Percentiles rank a stretch among this genome's conserved stretches.
phyloP scores from a whole-genome alignment of 352 stramenopile genomes.

The Globisporangium acanthophoron region DNA sequence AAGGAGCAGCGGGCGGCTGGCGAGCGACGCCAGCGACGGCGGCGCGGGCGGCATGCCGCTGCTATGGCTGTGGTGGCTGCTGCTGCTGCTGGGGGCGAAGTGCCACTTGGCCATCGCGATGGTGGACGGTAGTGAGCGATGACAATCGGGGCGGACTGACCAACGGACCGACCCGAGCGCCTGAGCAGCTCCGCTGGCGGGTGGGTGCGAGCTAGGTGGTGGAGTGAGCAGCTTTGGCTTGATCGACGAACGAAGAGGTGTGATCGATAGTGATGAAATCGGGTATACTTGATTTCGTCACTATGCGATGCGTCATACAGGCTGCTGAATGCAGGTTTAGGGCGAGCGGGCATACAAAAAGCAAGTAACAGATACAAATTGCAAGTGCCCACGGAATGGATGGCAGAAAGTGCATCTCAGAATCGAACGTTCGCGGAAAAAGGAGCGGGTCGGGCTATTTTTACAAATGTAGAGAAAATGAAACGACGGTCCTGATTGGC shows the following conservation, averaged over 20 bases:
- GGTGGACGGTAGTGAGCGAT: background rate
- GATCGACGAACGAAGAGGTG: background rate
- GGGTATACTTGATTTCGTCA: too few species aligned
- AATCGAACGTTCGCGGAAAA: background rate
- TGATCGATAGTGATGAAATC: background rate
- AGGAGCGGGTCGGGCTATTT: background rate
- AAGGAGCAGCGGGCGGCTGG: conserved; percentile 4
- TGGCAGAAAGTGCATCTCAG: background rate
- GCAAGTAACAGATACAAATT: too few species aligned
- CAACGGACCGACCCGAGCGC: background rate
- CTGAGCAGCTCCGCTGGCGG: background rate
- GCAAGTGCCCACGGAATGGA: background rate
- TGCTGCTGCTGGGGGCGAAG: background rate
- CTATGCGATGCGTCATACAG: too few species aligned
- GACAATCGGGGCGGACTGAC: background rate
- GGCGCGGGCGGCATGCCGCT: background rate
- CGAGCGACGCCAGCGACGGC: background rate
- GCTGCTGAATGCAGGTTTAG: background rate
- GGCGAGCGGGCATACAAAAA: too few species aligned
- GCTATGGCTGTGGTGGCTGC: background rate
- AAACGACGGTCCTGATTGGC: too few species aligned
- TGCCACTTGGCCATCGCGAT: conserved; percentile 14
- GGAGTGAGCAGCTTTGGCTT: background rate
- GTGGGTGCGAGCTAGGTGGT: too few species aligned
- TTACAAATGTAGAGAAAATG: too few species aligned